Evolutionary conservation across 345 rosid species (phyloP), one percentile per base, ranked within the genome.

Genomic region (Linum trigynum): DNA sequence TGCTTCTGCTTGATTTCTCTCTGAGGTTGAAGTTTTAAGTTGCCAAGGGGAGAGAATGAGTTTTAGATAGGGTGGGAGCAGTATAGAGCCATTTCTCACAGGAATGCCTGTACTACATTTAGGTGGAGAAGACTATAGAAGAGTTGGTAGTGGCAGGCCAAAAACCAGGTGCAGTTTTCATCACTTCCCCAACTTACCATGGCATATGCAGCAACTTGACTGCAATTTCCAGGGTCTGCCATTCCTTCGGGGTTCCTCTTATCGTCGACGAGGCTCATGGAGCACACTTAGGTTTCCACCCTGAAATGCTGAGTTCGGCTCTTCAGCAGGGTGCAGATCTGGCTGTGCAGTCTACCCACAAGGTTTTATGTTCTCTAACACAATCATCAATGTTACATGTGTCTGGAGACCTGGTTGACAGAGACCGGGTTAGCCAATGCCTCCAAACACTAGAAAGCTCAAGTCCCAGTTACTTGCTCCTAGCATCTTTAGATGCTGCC

Each of bases 381-480:
- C 86, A 84, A 73, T 84, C 89, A 59, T 84, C 89, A 35, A 84
- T 82, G 89, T 57, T 84, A 64, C 89, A 84, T 76, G 59, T 80
- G 75, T 79, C 80, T 0, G 83, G 86, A 55, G 70, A 72, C 73
- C 67, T 80, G 9, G 76, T 78, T 23, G 80, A 78, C 51, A 71
- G 78, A 63, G 89, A 80, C 7, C 77, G 74, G 60, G 75, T 84
- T 62, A 73, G 78, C 39, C 74, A 76, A 67, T 67, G 64, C 64
- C 64, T 61, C 9, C 64, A 61, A 39, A 61, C 16, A 8, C 64
- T 61, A 39, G 32, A 61, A 61, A 61, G 64, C 35, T 8, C 64
- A 17, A 61, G 64, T 39, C 64, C 64, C 41, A 61, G 64, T n/a
- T 61, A 61, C 48, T 23, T 61, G 45, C 76, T 72, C 74, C 74